Base-by-base conservation (phyloP, 2,329 filamentous ascomycete genomes). In the Trichoderma sp. region DNA sequence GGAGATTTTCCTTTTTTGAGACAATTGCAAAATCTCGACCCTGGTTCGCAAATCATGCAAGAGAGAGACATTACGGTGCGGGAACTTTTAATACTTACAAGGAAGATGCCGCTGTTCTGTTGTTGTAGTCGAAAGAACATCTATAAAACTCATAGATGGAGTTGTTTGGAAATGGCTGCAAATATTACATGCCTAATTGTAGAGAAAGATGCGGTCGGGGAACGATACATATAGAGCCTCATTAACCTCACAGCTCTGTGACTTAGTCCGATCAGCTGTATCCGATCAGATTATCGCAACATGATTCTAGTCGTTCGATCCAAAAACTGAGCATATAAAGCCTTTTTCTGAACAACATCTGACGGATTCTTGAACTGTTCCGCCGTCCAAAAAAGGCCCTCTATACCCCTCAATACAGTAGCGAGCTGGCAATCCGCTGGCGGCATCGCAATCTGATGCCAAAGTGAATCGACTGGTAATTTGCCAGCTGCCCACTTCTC, bases 391-490 rank as follows among this genome's bases (percentile, higher is more conserved):
- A 53, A 53, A 20, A 20, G 11, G 59, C 26, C 17, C 32, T 59
- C 30, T 7, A 20, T 50, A 50, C n/a, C 6, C n/a, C n/a, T 17
- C 13, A 32, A 34, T 32, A 43, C 20, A 50, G 36, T 47, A 36
- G n/a, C 12, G 34, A 47, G 20, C 32, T 58, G 65, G 17, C 17
- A 26, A 17, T 43, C 12, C 17, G 34, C 20, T 68, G 50, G 55
- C 34, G 28, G 53, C 55, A 17, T n/a, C 3, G 8, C 65, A 23
- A 50, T 26, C n/a, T 20, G 39, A 47, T 15, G 55, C 55, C 36
- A 47, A 68, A 68, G 65, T 68, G 65, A 68, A 68, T 68, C 36
- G 39, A 59, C 36, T 32, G 26, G 13, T 7, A 11, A 23, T 23
- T 50, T 61, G 36, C 26, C 65, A n/a, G 26, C 55, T 34, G 55